Conservation (phyloP, 768 basidiomycete species). For the Tubosaeta sp. region DNA sequence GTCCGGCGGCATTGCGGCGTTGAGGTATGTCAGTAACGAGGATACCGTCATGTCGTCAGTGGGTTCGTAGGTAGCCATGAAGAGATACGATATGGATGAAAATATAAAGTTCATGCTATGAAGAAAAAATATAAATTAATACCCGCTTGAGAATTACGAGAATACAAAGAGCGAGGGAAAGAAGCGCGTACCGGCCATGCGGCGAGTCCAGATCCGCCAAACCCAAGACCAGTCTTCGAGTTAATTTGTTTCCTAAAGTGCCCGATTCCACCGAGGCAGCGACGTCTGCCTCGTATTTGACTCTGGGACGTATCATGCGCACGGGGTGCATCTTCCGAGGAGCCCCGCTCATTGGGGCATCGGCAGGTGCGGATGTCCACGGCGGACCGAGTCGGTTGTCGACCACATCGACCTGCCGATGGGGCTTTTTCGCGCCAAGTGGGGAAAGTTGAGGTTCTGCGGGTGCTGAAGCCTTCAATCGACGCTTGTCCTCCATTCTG, state of each 20-base stretch:
- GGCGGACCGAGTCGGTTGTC: slow-evolving; percentile 19
- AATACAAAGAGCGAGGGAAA: neutral
- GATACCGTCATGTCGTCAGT: slow-evolving; percentile 70
- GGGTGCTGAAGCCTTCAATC: slow-evolving; percentile 19
- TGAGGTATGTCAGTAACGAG: slow-evolving; percentile 64
- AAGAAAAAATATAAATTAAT: slow-evolving; percentile 4
- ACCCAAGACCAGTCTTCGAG: slow-evolving; percentile 25
- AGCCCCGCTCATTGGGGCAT: slow-evolving; percentile 7
- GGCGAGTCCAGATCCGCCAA: slow-evolving; percentile 59
- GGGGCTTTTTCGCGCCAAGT: slow-evolving; percentile 22
- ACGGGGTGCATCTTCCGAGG: slow-evolving; percentile 21
- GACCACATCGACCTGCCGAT: slow-evolving; percentile 11
- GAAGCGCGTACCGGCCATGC: slow-evolving; percentile 52
- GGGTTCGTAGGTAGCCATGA: slow-evolving; percentile 61
- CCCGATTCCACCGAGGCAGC: slow-evolving; percentile 13
- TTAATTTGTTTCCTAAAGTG: slow-evolving; percentile 16
- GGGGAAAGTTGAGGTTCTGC: slow-evolving; percentile 17
- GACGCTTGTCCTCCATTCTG: slow-evolving; percentile 23
- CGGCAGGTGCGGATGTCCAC: slow-evolving; percentile 19
- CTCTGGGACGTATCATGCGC: slow-evolving; percentile 27
- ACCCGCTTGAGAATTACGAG: slow-evolving; percentile 2
- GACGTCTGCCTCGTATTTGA: slow-evolving; percentile 23
- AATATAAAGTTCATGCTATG: slow-evolving; percentile 55
- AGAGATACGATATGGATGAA: slow-evolving; percentile 59
- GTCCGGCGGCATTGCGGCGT: slow-evolving; percentile 70